Conservation (phyloP, 495 filamentous ascomycete genomes). For the Tuber magnatum region DNA sequence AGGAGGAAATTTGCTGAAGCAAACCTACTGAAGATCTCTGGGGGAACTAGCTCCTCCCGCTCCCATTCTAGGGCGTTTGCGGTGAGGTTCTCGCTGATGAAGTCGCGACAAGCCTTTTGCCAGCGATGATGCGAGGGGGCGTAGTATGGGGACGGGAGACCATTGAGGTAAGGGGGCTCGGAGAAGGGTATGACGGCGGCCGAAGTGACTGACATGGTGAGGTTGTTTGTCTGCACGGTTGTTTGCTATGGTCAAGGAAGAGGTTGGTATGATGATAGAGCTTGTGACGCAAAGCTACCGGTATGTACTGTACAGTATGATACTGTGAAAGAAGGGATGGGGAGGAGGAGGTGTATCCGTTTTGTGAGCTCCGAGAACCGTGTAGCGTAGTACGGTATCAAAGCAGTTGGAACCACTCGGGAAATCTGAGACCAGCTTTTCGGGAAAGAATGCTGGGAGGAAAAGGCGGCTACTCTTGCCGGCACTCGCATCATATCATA, state of each 20-base stretch:
- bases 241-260: background rate
- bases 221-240: slow-evolving; percentile 1
- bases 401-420: background rate
- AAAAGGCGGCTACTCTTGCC: background rate
- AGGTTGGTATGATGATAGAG: background rate
- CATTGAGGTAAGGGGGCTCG: slow-evolving; percentile 63
- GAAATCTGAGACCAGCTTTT: background rate
- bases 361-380: too few relatives aligned
- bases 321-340: too few relatives aligned
- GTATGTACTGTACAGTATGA: too few relatives aligned
- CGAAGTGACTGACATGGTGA: background rate
- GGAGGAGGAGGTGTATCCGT: too few relatives aligned
- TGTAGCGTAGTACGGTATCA: too few relatives aligned
- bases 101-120: slow-evolving; percentile 61
- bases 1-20: slow-evolving; percentile 57
- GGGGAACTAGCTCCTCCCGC: slow-evolving; percentile 53
- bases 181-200: slow-evolving; percentile 56
- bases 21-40: slow-evolving; percentile 56
- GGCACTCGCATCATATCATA: too few relatives aligned
- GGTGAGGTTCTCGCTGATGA: slow-evolving; percentile 55
- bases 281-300: background rate
- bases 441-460: background rate
- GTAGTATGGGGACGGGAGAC: slow-evolving; percentile 65
- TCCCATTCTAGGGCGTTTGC: slow-evolving; percentile 63
- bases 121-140: slow-evolving; percentile 54